Base-by-base conservation (phyloP, 306 rosid species). In the Leucaena leucocephala region DNA sequence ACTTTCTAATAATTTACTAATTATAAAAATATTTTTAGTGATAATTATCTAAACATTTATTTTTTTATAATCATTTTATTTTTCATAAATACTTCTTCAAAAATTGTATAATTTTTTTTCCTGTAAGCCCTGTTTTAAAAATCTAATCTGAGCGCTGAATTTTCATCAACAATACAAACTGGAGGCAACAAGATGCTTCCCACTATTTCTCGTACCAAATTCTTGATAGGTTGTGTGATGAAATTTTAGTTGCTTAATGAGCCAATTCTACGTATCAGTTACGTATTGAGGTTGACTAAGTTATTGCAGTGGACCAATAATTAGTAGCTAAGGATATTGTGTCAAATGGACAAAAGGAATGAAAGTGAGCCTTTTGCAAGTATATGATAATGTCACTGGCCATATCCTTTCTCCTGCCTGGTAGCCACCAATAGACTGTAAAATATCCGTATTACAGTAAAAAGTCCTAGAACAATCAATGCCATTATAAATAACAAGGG, bases 311-410 rank as follows among this genome's bases (percentile, higher is more conserved):
- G 78, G 83, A 68, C 4, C 45, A 66, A 79, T 45, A 78, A 54
- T 77, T 16, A 49, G 17, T 61, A 45, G 71, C 66, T 3, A 49
- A 49, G 27, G 27, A 27, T 27, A 1, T 1, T 11, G 3, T 12
- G 15, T 17, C 54, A 49, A 68, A 76, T 45, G 81, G 39, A 72
- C 42, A 43, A 61, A 38, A 79, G n/a, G 7, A 54, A 54, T 71
- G 38, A 59, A 61, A 38, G 76, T 50, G 71, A 82, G 78, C 42
- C 57, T 84, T 95, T 95, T 5, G 99, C 99, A 68, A 95, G 97
- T 78, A 93, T 95, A 81, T 95, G 99, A 85, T 93, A 93, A 86
- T 95, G 99, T 17, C 98, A 94, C 81, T 95, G 99, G 99, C 98
- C 99, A 95, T 58, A 95, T 95, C 80, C 99, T 85, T 76, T 95